Evolutionary conservation across 2,329 filamentous ascomycete genomes (phyloP), one percentile per base, ranked within the genome.

Genomic region (Xylariaceae sp.): DNA sequence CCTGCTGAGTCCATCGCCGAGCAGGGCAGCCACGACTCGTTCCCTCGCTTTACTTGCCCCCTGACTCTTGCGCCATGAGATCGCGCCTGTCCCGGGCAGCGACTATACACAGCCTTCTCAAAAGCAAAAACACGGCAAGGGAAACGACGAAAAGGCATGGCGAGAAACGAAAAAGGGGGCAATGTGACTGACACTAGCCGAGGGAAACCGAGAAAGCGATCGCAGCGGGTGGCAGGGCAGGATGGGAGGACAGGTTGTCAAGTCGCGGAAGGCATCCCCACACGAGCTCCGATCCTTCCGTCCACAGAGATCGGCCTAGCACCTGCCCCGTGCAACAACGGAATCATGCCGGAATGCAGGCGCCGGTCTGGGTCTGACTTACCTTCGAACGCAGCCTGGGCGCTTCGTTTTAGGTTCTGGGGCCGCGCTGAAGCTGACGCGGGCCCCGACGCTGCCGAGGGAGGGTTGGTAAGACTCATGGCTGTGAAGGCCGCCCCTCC

Each of bases 381-480:
- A 83, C 81, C 81, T 71, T 84, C 80, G 72, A 84, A 84, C 36
- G 79, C 77, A 57, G 80, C 75, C 68, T 84, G 80, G 51, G 81
- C 79, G 61, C 76, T 81, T 65, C 81, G 75, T 72, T 84, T 85
- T 51, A 83, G 69, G 26, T 71, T 72, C 62, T 77, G 76, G 55
- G 68, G 71, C 56, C 73, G 72, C 48, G 70, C 67, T 55, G 74
- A 74, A 42, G 64, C 73, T 53, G 78, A 79, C 39, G 72, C 72
- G 49, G 78, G 74, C 47, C 74, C 76, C 63, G 76, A 77, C 34
- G 76, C 71, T 59, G 67, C 76, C 60, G 79, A 76, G 42, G 78
- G 70, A 55, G 78, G 78, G 67, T 81, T 81, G 50, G 76, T 80
- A 70, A 76, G 70, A 71, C 74, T 79, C 79, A 81, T 81, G 49